A percentile compares a stretch with the other conserved stretches of the same genome.
Conservation (phyloP, 148 eudicot species). For the Camellia lanceoleosa region DNA sequence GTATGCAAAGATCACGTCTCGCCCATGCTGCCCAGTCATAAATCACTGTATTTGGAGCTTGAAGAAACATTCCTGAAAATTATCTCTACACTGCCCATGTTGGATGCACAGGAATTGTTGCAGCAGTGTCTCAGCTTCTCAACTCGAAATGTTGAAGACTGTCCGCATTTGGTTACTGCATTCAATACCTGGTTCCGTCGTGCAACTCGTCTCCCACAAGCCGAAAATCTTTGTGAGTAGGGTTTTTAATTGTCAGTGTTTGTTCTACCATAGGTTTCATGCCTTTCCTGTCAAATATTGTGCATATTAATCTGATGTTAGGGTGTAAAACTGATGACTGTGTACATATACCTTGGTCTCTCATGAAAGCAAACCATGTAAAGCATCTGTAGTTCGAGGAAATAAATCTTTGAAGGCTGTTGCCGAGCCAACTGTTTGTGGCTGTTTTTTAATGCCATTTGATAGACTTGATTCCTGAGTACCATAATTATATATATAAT, state of each 20-base stretch:
- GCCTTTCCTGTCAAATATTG: not conserved
- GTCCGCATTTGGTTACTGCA: conserved; percentile 20
- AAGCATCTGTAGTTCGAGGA: not conserved
- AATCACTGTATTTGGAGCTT: conserved; percentile 52
- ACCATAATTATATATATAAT: not conserved
- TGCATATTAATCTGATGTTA: not conserved
- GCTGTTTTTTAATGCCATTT: not conserved
- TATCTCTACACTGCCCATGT: conserved; percentile 77
- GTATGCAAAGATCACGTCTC: conserved; percentile 69
- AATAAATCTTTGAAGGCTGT: not conserved
- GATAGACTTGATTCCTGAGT: not conserved
- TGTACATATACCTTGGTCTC: not conserved
- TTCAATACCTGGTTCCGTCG: conserved; percentile 91
- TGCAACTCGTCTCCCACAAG: conserved; percentile 37
- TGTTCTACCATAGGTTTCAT: not conserved
- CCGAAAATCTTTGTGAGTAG: conserved; percentile 14
- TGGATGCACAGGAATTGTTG: conserved; percentile 67
- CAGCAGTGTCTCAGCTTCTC: conserved; percentile 90
- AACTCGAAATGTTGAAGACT: conserved; percentile 67
- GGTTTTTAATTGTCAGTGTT: not conserved
- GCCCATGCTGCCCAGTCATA: conserved; percentile 45
- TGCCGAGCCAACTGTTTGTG: not conserved
- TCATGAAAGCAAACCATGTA: too few species aligned
- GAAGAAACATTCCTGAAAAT: conserved; percentile 75
- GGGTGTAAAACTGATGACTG: not conserved